Percentiles rank a stretch among this genome's conserved stretches.
These are phyloP conservation scores for Candida lessepsii DNA, from an alignment of 805 yeast species.

Conservation along the genomic window DNA sequence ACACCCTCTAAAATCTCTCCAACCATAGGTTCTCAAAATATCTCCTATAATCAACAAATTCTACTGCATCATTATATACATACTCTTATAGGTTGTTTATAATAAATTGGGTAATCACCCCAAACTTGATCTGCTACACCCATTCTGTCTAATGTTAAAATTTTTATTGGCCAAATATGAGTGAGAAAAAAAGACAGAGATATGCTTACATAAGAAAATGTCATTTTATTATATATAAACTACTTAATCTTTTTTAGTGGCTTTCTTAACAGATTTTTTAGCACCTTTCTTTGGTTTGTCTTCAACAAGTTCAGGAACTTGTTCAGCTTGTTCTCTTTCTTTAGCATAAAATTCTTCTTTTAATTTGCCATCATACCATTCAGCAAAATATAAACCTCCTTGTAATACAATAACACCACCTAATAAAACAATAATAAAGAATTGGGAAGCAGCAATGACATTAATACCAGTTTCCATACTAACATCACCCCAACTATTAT, in stretches of 20 bases:
- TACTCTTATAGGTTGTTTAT: slow-evolving; percentile 62
- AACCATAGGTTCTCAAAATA: too few species aligned
- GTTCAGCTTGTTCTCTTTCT: slow-evolving; percentile 15
- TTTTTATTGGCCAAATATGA: slow-evolving; percentile 15
- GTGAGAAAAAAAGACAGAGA: background rate
- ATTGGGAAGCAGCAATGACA: slow-evolving; percentile 86
- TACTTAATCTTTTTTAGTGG: slow-evolving; percentile 8
- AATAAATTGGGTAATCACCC: slow-evolving; percentile 57
- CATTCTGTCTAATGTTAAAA: slow-evolving; percentile 13
- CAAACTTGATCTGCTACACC: slow-evolving; percentile 38
- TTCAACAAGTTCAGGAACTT: slow-evolving; percentile 6
- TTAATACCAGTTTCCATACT: slow-evolving; percentile 81
- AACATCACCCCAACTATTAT: slow-evolving; percentile 93
- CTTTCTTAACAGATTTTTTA: slow-evolving; percentile 11
- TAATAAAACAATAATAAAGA: slow-evolving; percentile 68
- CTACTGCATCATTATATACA: slow-evolving; percentile 30
- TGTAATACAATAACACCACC: slow-evolving; percentile 83
- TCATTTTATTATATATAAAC: slow-evolving; percentile 1
- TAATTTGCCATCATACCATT: slow-evolving; percentile 49
- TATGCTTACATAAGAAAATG: slow-evolving; percentile 2
- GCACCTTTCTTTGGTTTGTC: slow-evolving; percentile 14
- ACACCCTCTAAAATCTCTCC: too few species aligned
- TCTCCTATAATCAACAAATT: background rate
- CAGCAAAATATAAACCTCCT: slow-evolving; percentile 86
- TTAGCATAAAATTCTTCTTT: slow-evolving; percentile 33